Conservation (phyloP, 2,329 filamentous ascomycete species). For the Microcyclosporella mali region DNA sequence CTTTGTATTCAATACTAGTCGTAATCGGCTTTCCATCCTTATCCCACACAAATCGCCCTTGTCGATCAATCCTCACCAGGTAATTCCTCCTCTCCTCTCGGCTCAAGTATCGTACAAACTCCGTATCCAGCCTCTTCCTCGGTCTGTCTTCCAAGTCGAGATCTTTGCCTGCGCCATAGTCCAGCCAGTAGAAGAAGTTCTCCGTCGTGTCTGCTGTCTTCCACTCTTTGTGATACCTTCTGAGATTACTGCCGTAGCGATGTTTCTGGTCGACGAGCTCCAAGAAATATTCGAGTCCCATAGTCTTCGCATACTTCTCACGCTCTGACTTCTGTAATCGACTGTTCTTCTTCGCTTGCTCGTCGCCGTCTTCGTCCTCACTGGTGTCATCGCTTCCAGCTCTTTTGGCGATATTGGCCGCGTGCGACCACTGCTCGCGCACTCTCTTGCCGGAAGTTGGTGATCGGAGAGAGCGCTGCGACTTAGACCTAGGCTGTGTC, state of each 20-base stretch:
- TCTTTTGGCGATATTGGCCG: slow-evolving; percentile 61
- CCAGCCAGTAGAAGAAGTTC: slow-evolving; percentile 93
- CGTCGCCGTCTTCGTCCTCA: slow-evolving; percentile 33
- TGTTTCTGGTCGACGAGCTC: slow-evolving; percentile 72
- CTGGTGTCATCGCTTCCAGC: slow-evolving; percentile 63
- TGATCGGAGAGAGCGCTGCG: slow-evolving; percentile 28
- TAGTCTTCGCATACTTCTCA: slow-evolving; percentile 64
- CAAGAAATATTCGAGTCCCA: slow-evolving; percentile 79
- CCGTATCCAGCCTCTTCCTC: slow-evolving; percentile 65
- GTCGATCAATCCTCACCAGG: slow-evolving; percentile 65
- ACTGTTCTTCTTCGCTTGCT: slow-evolving; percentile 31
- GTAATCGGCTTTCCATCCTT: slow-evolving; percentile 75
- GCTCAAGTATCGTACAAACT: slow-evolving; percentile 77
- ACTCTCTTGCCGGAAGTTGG: slow-evolving; percentile 28
- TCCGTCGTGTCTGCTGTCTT: slow-evolving; percentile 68
- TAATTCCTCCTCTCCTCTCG: slow-evolving; percentile 77
- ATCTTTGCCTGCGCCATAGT: slow-evolving; percentile 67
- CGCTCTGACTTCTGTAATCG: slow-evolving; percentile 47
- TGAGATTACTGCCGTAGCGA: slow-evolving; percentile 75
- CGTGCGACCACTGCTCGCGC: slow-evolving; percentile 68
- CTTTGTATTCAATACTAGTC: slow-evolving; percentile 68
- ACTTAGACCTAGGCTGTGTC: slow-evolving; percentile 41
- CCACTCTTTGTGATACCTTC: slow-evolving; percentile 79
- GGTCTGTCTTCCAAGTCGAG: slow-evolving; percentile 67
- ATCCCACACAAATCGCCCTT: slow-evolving; percentile 77